Percentiles rank a stretch among this genome's conserved stretches.
Evolutionary conservation across 805 yeast genomes (phyloP).

Genomic region (Ascoidea rubescens): DNA sequence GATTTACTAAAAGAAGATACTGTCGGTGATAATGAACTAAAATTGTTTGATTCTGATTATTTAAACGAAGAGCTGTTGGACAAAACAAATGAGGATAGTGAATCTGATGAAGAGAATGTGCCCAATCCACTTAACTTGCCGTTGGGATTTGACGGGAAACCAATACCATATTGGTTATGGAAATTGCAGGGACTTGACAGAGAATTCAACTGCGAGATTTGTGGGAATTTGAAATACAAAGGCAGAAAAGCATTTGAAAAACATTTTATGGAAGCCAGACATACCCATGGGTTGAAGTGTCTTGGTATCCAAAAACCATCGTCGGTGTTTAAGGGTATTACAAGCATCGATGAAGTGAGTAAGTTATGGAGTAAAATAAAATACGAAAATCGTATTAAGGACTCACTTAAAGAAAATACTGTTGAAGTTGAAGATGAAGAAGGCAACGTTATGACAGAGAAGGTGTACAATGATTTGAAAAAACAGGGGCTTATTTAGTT

Average conservation of each 20-base stretch:
- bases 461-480: conserved; percentile 72
- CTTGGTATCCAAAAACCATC: conserved; percentile 48
- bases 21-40: conserved; percentile 23
- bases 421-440: conserved; percentile 84
- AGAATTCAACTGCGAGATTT: conserved; percentile 68
- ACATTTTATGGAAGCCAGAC: conserved; percentile 66
- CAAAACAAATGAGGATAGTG: conserved; percentile 14
- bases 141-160: conserved; percentile 77
- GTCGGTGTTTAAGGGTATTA: conserved; percentile 46
- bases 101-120: conserved; percentile 12
- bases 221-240: conserved; percentile 59
- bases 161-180: conserved; percentile 89
- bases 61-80: conserved; percentile 10
- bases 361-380: conserved; percentile 37
- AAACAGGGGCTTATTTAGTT: conserved; percentile 52
- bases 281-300: conserved; percentile 57
- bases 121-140: conserved; percentile 48
- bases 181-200: conserved; percentile 76
- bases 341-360: conserved; percentile 53
- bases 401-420: conserved; percentile 30
- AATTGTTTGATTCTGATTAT: conserved; percentile 11
- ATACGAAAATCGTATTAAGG: conserved; percentile 21
- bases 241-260: conserved; percentile 61
- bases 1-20: conserved; percentile 21
- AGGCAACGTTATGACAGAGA: conserved; percentile 83